phyloP scores from a whole-genome alignment of 2,329 filamentous ascomycete species.

The Plectosphaerella cucumerina region DNA sequence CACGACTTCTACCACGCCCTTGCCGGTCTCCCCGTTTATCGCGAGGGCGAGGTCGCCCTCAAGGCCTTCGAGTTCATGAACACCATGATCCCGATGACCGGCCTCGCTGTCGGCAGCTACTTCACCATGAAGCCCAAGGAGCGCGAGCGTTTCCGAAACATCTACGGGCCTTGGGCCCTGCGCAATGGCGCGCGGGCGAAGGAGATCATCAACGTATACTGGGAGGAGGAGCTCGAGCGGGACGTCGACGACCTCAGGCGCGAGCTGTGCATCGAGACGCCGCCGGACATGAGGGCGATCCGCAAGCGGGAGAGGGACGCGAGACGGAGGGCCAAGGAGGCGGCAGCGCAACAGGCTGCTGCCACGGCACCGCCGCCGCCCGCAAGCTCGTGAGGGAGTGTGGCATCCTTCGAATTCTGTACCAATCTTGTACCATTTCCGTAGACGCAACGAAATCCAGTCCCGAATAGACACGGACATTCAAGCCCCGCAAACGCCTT shows the following conservation, averaged over 20 bases:
- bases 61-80: slow-evolving; percentile 98
- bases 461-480: not conserved
- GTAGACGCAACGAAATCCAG: too few relatives aligned
- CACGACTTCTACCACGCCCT: slow-evolving; percentile 98
- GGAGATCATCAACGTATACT: slow-evolving; percentile 93
- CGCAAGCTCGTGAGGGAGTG: not conserved
- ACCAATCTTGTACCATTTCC: not conserved
- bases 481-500: not conserved
- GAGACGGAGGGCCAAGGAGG: slow-evolving; percentile 60
- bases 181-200: slow-evolving; percentile 71
- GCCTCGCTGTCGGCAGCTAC: slow-evolving; percentile 77
- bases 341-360: slow-evolving; percentile 3
- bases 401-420: not conserved
- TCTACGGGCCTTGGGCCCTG: slow-evolving; percentile 88
- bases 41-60: slow-evolving; percentile 96
- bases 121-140: slow-evolving; percentile 82
- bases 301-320: slow-evolving; percentile 66
- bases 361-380: not conserved
- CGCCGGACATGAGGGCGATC: slow-evolving; percentile 78
- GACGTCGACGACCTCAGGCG: slow-evolving; percentile 72
- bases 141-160: slow-evolving; percentile 65
- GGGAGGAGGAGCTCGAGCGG: slow-evolving; percentile 89
- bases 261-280: slow-evolving; percentile 79
- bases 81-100: slow-evolving; percentile 92
- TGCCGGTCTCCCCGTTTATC: slow-evolving; percentile 81